These are phyloP conservation scores for Pontederia crassipes DNA, from an alignment of 176 grass and related monocot genomes.

Conservation along the genomic window DNA sequence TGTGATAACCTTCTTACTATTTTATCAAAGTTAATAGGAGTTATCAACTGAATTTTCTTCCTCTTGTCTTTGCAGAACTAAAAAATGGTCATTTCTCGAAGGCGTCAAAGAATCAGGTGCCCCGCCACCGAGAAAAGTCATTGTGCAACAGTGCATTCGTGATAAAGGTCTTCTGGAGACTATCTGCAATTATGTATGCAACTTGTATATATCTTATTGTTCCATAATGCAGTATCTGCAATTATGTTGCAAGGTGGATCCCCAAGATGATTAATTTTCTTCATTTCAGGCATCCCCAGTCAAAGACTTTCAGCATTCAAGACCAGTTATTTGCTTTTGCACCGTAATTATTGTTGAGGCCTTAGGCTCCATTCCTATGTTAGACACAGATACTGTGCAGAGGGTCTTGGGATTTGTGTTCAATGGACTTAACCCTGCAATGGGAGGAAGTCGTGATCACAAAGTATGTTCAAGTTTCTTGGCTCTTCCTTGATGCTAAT, in stretches of 20 bases:
- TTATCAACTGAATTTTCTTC: conserved; percentile 9
- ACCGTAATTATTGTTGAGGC: conserved; percentile 76
- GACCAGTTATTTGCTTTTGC: conserved; percentile 64
- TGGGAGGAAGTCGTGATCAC: conserved; percentile 48
- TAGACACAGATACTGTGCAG: conserved; percentile 78
- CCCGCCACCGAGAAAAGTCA: conserved; percentile 58
- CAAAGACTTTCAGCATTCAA: conserved; percentile 61
- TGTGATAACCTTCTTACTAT: neutral
- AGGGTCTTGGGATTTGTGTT: conserved; percentile 76
- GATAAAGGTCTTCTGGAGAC: conserved; percentile 77
- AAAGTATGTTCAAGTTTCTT: conserved; percentile 34
- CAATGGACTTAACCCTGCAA: conserved; percentile 62
- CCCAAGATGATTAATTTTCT: no score
- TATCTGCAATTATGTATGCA: conserved; percentile 75
- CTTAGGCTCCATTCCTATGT: conserved; percentile 62
- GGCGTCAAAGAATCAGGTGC: conserved; percentile 66
- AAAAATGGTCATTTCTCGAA: conserved; percentile 83
- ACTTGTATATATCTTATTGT: neutral
- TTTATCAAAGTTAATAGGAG: neutral
- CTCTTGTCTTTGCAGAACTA: conserved; percentile 42
- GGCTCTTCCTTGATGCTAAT: no score
- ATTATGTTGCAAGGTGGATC: neutral
- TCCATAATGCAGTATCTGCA: neutral
- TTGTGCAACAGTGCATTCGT: conserved; percentile 82
- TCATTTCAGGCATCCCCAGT: conserved; percentile 47